Base-by-base conservation (phyloP, 1,139 yeast species). In the Taphrina betulina region DNA sequence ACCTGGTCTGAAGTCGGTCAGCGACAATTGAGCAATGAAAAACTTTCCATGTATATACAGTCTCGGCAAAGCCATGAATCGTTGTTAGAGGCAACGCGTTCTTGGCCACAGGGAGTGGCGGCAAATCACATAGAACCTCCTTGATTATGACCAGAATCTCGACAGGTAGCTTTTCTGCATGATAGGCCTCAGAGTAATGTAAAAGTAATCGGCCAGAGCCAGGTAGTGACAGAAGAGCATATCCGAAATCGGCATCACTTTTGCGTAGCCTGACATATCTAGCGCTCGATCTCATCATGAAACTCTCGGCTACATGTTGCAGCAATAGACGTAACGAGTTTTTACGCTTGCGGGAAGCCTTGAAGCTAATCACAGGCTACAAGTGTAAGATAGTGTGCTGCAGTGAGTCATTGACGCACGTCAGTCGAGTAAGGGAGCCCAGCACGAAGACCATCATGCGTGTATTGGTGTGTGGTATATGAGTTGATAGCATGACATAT, bases 201-300 rank as follows among this genome's bases (percentile, higher is more conserved):
- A 26, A 23, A 28, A 41, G 35, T 2, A 17, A 10, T 7, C n/a
- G 7, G 19, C 23, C 23, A 17, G 24, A 26, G n/a, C 28, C 17
- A 5, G 16, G 12, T 14, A 41, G 17, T 4, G 19, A 2, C 16
- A 41, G 45, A 19, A 41, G 35, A 24, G 23, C 24, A n/a, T 41
- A 41, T 8, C 45, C 45, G 16, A 20, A 41, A 24, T 41, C 45
- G 23, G 45, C 45, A 28, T 41, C 35, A n/a, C 19, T 41, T 14
- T 23, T 41, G 10, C 45, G 45, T 14, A 5, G 5, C 23, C 17
- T 23, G 2, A 28, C 19, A n/a, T n/a, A n/a, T n/a, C n/a, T n/a
- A n/a, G n/a, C n/a, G n/a, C n/a, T n/a, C n/a, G n/a, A n/a, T n/a
- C n/a, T n/a, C n/a, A n/a, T n/a, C n/a, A n/a, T n/a, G n/a, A n/a